Percentiles rank a stretch among this genome's conserved stretches.
These are phyloP conservation scores for Myxozyma vanderwaltii DNA, from an alignment of 805 yeast genomes.

Conservation along the genomic window DNA sequence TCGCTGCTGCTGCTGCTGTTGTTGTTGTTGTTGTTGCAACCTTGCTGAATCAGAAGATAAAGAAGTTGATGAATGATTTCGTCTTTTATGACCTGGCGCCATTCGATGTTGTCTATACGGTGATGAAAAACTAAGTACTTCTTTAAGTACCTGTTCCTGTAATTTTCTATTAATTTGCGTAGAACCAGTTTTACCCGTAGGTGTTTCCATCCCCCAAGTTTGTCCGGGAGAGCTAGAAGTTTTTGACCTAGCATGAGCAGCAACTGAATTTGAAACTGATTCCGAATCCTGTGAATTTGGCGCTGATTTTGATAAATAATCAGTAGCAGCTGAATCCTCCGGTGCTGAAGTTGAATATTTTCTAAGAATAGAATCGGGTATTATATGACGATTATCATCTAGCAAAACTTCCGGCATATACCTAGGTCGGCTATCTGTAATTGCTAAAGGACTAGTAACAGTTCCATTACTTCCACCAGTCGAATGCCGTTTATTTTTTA, in stretches of 20 bases:
- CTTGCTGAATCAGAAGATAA: not conserved
- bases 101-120: constrained; percentile 19
- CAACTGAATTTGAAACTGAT: not conserved
- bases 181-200: constrained; percentile 49
- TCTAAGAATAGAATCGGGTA: constrained; percentile 77
- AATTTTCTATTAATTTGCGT: constrained; percentile 71
- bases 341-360: constrained; percentile 56
- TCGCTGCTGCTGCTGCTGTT: not conserved
- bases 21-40: no score
- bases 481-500: no score
- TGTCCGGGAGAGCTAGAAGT: not conserved
- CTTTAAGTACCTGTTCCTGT: constrained; percentile 69
- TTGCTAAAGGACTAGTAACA: not conserved
- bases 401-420: constrained; percentile 74
- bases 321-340: constrained; percentile 29
- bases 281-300: not conserved
- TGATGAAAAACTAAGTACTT: constrained; percentile 62
- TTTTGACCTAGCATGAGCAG: not conserved
- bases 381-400: constrained; percentile 88
- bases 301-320: not conserved
- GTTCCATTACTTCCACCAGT: not conserved
- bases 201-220: not conserved
- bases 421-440: not conserved
- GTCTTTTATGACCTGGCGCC: not conserved
- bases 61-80: constrained; percentile 3